Evolutionary conservation across 495 filamentous ascomycete species (phyloP).

Genomic region (Penicillium bovifimosum): DNA sequence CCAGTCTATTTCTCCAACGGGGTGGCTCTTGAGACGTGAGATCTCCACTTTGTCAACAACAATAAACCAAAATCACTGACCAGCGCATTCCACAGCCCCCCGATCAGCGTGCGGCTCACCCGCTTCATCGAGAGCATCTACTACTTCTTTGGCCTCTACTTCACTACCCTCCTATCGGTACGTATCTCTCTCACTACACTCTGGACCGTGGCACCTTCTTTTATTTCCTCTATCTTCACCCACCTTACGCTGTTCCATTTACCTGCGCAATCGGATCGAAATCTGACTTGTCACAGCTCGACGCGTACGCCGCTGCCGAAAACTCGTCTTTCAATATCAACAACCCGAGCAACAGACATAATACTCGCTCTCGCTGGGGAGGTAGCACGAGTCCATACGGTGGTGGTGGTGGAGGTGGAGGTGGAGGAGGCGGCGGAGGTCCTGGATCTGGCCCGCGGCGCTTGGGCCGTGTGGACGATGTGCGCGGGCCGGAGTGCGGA

Average conservation of each 20-base stretch:
- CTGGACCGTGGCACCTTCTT: not conserved
- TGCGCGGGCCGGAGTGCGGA: constrained; percentile 36
- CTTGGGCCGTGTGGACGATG: constrained; percentile 39
- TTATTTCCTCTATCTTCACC: not conserved
- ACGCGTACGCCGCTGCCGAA: constrained; percentile 60
- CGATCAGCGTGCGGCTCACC: constrained; percentile 38
- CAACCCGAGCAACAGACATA: constrained; percentile 15
- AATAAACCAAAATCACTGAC: constrained; percentile 20
- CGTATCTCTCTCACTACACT: not conserved
- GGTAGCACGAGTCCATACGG: constrained; percentile 20
- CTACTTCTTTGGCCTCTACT: constrained; percentile 40
- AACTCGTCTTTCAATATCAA: constrained; percentile 57
- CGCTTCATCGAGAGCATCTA: constrained; percentile 42
- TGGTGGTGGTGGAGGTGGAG: constrained; percentile 22
- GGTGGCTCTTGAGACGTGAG: constrained; percentile 30
- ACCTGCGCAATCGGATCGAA: not conserved
- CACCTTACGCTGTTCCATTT: not conserved
- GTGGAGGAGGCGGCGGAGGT: constrained; percentile 28
- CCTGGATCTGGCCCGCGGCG: constrained; percentile 27
- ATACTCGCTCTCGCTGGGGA: constrained; percentile 22
- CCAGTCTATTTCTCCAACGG: constrained; percentile 37
- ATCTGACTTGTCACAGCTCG: constrained; percentile 41
- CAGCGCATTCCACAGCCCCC: constrained; percentile 31
- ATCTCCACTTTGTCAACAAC: constrained; percentile 2
- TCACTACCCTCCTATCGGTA: constrained; percentile 43